A percentile compares a stretch with the other conserved stretches of the same genome.
These are phyloP conservation scores for Aphanomyces euteiches DNA, from an alignment of 352 stramenopile species.

Conservation along the genomic window DNA sequence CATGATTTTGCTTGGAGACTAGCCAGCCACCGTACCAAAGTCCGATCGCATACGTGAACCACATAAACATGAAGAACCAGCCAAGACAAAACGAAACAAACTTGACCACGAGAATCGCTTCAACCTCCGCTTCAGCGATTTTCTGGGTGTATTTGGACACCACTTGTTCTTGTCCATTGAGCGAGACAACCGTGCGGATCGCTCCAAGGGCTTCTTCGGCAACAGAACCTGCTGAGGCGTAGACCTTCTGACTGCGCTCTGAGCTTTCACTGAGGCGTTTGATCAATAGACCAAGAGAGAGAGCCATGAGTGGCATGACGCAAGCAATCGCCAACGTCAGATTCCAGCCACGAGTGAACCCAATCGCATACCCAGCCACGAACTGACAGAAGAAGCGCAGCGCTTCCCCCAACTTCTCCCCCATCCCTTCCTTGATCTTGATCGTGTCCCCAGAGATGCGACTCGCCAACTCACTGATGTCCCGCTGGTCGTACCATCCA, in stretches of 20 bases:
- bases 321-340: constrained; percentile 42
- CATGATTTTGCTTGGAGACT: constrained; percentile 32
- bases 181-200: constrained; percentile 40
- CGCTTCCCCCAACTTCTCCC: constrained; percentile 41
- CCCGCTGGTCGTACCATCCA: constrained; percentile 44
- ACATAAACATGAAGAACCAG: constrained; percentile 46
- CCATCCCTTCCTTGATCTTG: constrained; percentile 49
- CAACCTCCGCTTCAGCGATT: constrained; percentile 34
- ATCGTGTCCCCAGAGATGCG: constrained; percentile 40
- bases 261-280: constrained; percentile 33
- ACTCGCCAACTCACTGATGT: constrained; percentile 36
- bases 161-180: constrained; percentile 45
- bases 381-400: constrained; percentile 39
- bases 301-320: constrained; percentile 39
- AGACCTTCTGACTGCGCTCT: constrained; percentile 41
- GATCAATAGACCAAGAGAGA: constrained; percentile 39
- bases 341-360: constrained; percentile 43
- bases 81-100: constrained; percentile 35
- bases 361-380: constrained; percentile 40
- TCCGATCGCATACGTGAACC: constrained; percentile 48
- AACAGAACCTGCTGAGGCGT: constrained; percentile 44
- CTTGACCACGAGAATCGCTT: constrained; percentile 41
- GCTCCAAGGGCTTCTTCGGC: constrained; percentile 47
- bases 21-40: constrained; percentile 56
- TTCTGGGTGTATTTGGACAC: constrained; percentile 39